phyloP scores from a whole-genome alignment of 805 yeast species.

The Wickerhamiella sorbophila region DNA sequence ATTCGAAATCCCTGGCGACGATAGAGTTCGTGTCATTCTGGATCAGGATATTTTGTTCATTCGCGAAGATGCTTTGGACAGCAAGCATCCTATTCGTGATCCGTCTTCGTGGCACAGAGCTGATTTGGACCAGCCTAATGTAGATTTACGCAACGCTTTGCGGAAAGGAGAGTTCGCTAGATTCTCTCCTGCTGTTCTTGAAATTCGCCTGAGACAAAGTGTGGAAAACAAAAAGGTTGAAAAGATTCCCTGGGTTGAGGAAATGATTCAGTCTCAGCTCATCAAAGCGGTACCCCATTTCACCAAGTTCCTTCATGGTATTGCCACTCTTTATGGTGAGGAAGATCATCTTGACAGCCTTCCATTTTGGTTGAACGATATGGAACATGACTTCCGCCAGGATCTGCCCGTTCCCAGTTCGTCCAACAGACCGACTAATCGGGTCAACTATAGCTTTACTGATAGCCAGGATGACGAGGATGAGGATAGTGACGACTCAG shows the following conservation, averaged over 20 bases:
- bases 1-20: constrained; percentile 96
- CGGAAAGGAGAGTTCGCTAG: constrained; percentile 75
- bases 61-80: constrained; percentile 81
- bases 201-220: constrained; percentile 49
- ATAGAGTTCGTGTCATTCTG: constrained; percentile 74
- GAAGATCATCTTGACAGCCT: constrained; percentile 79
- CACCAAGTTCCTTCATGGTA: constrained; percentile 86
- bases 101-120: constrained; percentile 83
- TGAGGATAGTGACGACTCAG: constrained; percentile 43
- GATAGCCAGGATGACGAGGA: constrained; percentile 25
- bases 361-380: constrained; percentile 91
- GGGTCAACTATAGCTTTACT: neutral
- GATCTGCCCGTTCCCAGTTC: constrained; percentile 33
- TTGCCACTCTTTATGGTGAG: constrained; percentile 74
- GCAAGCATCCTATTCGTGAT: constrained; percentile 75
- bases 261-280: constrained; percentile 64
- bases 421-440: neutral
- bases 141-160: constrained; percentile 54
- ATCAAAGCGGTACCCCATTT: constrained; percentile 91
- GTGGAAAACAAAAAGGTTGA: constrained; percentile 25
- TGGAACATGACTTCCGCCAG: constrained; percentile 32
- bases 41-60: constrained; percentile 80
- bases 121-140: constrained; percentile 65
- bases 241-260: constrained; percentile 57
- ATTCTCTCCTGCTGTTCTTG: constrained; percentile 70